Percentiles rank a stretch among this genome's conserved stretches.
Evolutionary conservation across 305 asterid genomes (phyloP).

Genomic region (Fraxinus platypoda): DNA sequence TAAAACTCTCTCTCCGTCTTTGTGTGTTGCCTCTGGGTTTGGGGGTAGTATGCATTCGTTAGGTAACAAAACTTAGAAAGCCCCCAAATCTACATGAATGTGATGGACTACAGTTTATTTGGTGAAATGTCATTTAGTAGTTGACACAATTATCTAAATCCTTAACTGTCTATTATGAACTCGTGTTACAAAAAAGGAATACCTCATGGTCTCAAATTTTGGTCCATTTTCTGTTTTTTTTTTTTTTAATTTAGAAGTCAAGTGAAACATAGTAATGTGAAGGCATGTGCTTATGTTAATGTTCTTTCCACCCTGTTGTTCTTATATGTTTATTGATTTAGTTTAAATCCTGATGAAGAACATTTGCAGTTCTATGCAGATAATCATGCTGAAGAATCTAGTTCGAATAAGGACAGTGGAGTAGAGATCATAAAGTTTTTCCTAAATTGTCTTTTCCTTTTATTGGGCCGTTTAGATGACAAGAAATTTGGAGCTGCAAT

Average conservation of each 20-base stretch:
- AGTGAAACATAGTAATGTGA: conserved; percentile 2
- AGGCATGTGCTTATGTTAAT: background rate
- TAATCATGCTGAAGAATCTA: conserved; percentile 51
- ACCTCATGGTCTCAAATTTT: conserved; percentile 7
- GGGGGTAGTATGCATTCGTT: background rate
- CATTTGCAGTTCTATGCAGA: conserved; percentile 69
- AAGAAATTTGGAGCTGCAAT: conserved; percentile 58
- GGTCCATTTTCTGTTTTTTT: conserved; percentile 1
- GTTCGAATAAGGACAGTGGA: conserved; percentile 49
- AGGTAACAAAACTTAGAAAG: background rate
- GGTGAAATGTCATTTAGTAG: background rate
- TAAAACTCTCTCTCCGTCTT: background rate
- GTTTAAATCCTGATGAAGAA: conserved; percentile 25
- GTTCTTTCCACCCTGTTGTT: background rate
- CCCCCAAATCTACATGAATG: background rate
- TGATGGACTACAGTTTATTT: background rate
- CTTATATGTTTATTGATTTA: conserved; percentile 22
- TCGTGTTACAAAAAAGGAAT: background rate
- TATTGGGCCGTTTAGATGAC: conserved; percentile 66
- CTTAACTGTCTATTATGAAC: background rate
- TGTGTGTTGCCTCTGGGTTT: background rate
- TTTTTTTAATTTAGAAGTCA: background rate
- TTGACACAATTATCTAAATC: background rate
- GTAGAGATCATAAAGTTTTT: conserved; percentile 68
- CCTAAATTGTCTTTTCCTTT: conserved; percentile 76